Evolutionary conservation across 441 rosid genomes (phyloP).

Genomic region (Populus hybrid): DNA sequence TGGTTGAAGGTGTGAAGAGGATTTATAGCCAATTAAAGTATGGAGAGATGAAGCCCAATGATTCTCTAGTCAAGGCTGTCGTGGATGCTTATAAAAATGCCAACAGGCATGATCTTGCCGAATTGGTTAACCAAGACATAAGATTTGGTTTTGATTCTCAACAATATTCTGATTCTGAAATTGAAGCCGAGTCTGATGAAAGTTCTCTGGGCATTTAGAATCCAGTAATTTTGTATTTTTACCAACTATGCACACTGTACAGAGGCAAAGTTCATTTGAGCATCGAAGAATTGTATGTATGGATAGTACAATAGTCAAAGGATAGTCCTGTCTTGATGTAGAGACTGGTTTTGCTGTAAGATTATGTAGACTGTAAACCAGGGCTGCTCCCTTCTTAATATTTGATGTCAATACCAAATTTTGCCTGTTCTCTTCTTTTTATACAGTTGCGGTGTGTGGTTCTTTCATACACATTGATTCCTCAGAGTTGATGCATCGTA

Average conservation of each 20-base stretch:
- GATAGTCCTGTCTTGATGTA: background rate
- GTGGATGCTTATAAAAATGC: slow-evolving; percentile 55
- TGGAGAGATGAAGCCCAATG: slow-evolving; percentile 55
- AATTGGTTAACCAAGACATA: slow-evolving; percentile 65
- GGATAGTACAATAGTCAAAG: background rate
- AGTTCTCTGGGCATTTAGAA: slow-evolving; percentile 6
- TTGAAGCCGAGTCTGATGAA: slow-evolving; percentile 25
- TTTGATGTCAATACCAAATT: background rate
- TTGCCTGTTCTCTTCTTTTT: background rate
- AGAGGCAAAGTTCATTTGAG: background rate
- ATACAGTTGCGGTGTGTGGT: background rate
- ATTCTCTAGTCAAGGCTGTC: slow-evolving; percentile 60
- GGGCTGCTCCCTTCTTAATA: background rate
- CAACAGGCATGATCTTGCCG: slow-evolving; percentile 67
- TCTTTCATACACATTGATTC: background rate
- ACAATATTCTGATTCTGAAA: slow-evolving; percentile 25
- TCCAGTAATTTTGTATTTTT: background rate
- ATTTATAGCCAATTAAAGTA: slow-evolving; percentile 52
- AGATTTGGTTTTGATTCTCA: slow-evolving; percentile 43
- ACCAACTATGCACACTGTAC: background rate
- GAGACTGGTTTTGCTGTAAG: background rate
- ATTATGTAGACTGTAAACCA: slow-evolving; percentile 4
- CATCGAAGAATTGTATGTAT: background rate
- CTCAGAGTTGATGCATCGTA: background rate
- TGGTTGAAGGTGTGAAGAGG: slow-evolving; percentile 82